Conservation (phyloP, 2,329 filamentous ascomycete genomes). For the Apiospora marii region DNA sequence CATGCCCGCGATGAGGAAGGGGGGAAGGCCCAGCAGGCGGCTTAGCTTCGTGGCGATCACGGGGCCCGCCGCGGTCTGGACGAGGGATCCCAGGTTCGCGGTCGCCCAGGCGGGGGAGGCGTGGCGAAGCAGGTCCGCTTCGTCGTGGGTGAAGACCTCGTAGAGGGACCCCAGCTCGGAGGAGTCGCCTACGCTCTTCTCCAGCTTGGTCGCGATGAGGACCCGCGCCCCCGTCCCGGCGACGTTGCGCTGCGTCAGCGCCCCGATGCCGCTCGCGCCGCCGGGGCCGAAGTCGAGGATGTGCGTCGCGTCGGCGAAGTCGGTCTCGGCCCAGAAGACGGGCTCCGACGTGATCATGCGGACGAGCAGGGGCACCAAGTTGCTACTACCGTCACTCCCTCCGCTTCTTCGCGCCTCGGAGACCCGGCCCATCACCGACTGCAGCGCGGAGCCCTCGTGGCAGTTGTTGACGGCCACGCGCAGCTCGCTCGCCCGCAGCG, state of each 20-base stretch:
- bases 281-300: constrained; percentile 45
- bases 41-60: constrained; percentile 46
- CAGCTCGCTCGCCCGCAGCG: constrained; percentile 53
- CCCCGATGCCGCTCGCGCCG: constrained; percentile 39
- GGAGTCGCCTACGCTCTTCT: constrained; percentile 30
- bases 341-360: constrained; percentile 37
- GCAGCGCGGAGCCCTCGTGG: constrained; percentile 32
- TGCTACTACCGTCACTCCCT: neutral
- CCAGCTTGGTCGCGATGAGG: constrained; percentile 36
- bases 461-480: constrained; percentile 40
- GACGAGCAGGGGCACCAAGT: constrained; percentile 38
- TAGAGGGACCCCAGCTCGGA: constrained; percentile 35
- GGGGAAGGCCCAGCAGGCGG: constrained; percentile 53
- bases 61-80: constrained; percentile 32
- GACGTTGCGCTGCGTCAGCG: constrained; percentile 38
- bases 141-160: constrained; percentile 57
- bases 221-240: constrained; percentile 42
- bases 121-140: constrained; percentile 68
- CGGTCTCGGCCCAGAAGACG: constrained; percentile 38
- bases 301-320: constrained; percentile 40
- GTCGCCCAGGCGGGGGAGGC: constrained; percentile 34
- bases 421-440: constrained; percentile 39
- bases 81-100: constrained; percentile 32
- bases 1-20: constrained; percentile 57
- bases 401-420: constrained; percentile 14